Evolutionary conservation across 352 stramenopile species (phyloP).

Genomic region (Stephanocyclus meneghinianus): DNA sequence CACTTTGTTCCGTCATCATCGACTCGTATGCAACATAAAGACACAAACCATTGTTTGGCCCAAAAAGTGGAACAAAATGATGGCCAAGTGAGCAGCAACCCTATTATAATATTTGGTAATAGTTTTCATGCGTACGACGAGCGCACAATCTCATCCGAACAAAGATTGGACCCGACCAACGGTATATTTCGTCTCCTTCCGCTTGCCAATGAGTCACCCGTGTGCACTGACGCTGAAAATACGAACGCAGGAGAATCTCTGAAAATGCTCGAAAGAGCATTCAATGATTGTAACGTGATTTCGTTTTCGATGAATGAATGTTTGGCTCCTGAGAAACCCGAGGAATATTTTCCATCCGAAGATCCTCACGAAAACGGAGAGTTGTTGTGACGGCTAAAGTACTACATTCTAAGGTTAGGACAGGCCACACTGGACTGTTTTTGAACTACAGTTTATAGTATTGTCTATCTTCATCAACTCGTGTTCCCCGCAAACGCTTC

Average conservation of each 20-base stretch:
- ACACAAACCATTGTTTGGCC: not conserved
- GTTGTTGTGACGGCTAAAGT: conserved; percentile 1
- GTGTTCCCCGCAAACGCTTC: not conserved
- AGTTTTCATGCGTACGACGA: conserved; percentile 59
- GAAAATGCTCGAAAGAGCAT: conserved; percentile 49
- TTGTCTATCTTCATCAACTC: no score
- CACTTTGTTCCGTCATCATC: conserved; percentile 22
- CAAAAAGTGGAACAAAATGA: not conserved
- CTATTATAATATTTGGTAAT: conserved; percentile 59
- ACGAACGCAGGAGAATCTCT: conserved; percentile 26
- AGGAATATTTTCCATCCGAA: conserved; percentile 23
- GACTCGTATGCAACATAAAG: not conserved
- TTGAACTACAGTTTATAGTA: not conserved
- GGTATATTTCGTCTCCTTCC: conserved; percentile 45
- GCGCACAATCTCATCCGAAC: conserved; percentile 41
- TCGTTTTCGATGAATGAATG: conserved; percentile 20
- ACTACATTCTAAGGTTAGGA: no score
- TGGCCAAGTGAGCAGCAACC: not conserved
- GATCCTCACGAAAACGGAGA: conserved; percentile 12
- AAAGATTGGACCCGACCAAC: conserved; percentile 50
- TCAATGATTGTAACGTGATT: conserved; percentile 63
- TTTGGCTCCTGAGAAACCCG: not conserved
- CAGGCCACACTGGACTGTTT: no score
- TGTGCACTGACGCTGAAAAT: conserved; percentile 11
- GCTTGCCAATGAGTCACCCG: conserved; percentile 35